Base-by-base conservation (phyloP, 2,329 filamentous ascomycete species). In the Paraconiothyrium sp. region DNA sequence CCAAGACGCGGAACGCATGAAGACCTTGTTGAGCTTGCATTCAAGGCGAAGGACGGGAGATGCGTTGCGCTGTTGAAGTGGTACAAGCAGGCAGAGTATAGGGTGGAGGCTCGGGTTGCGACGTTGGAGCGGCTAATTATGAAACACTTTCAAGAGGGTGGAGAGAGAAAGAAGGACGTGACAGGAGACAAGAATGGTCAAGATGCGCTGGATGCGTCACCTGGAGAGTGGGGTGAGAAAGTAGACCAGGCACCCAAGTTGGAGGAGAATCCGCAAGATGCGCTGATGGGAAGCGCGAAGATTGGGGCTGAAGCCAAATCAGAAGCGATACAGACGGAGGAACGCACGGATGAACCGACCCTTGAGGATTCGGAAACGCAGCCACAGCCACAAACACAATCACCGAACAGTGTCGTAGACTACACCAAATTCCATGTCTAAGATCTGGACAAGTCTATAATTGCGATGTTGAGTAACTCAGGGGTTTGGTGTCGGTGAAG, bases 1-100 rank as follows among this genome's bases (percentile, higher is more conserved):
- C 70, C 73, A 2, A 54, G 77, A 43, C 55, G 62, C 10, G 74
- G 79, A 37, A 81, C 81, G 1, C 75, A 74, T 14, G 68, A 73
- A 30, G 58, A 60, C 30, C 65, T 81, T 61, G 73, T 76, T 5
- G 61, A 63, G 43, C 63, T 65, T 34, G 65, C 72, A 20, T 65
- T 72, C 11, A 60, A 63, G 41, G 65, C 62, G 22, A 60, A 66
- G 7, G 78, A 81, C 71, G 55, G 60, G 57, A 68, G 79, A 60
- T 71, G 72, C n/a, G 66, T 63, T 56, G 64, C 67, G 27, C 60
- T 80, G 5, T 30, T 78, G 50, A 65, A 67, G 41, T 71, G 77
- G 60, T 63, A 58, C 39, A 49, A 37, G 44, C n/a, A 34, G 46
- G 41, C 20, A 9, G 57, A 50, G 2, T 55, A 43, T 27, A 43